Percentiles rank a stretch among this genome's conserved stretches.
Conservation (phyloP, 2,329 filamentous ascomycete species). For the Hysterium pulicare region DNA sequence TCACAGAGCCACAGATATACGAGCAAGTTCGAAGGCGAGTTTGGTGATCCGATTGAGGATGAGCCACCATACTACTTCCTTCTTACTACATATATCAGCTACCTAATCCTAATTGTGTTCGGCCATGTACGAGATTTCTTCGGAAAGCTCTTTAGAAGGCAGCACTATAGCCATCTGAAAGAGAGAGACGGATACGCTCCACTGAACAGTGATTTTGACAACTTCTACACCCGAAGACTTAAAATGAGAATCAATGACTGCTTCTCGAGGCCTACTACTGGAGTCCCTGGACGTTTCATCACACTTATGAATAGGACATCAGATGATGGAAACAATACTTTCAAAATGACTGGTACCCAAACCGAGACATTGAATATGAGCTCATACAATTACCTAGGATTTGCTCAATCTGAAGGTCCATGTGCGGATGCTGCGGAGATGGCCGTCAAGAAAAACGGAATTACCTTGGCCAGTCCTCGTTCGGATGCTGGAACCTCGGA, state of each 20-base stretch:
- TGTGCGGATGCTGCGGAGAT: conserved; percentile 93
- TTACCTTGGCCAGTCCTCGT: conserved; percentile 77
- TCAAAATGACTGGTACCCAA: conserved; percentile 81
- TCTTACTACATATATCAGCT: conserved; percentile 97
- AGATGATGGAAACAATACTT: conserved; percentile 86
- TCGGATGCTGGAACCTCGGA: conserved; percentile 84
- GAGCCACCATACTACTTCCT: conserved; percentile 97
- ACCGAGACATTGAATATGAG: conserved; percentile 98
- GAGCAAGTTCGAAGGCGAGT: conserved; percentile 79
- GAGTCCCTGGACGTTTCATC: conserved; percentile 90
- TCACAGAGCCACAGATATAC: conserved; percentile 81
- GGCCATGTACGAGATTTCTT: conserved; percentile 97
- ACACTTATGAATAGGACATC: conserved; percentile 88
- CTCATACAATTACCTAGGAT: conserved; percentile 99
- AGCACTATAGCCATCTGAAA: conserved; percentile 81
- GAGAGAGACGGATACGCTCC: conserved; percentile 87
- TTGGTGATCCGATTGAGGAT: conserved; percentile 83
- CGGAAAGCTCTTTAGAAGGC: conserved; percentile 87
- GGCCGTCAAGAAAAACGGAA: conserved; percentile 77
- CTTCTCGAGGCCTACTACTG: conserved; percentile 87
- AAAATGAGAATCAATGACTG: conserved; percentile 96
- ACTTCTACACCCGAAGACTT: conserved; percentile 89
- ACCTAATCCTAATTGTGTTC: conserved; percentile 90
- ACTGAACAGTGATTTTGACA: conserved; percentile 97
- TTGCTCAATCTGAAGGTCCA: conserved; percentile 94